Evolutionary conservation across 257 asterid species (phyloP).

Genomic region (Cordia subcordata): DNA sequence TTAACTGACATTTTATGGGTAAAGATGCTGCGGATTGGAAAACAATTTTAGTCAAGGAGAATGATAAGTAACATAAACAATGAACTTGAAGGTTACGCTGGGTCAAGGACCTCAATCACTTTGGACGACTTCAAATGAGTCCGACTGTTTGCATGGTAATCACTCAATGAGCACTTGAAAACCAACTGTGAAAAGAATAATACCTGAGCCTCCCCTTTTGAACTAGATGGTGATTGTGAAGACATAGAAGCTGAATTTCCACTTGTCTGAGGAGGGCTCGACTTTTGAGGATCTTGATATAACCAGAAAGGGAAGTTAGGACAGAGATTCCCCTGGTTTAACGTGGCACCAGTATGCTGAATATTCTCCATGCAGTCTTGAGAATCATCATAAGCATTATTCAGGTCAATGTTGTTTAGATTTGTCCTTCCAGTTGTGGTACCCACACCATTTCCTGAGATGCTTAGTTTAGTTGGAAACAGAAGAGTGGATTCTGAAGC

Average conservation of each 20-base stretch:
- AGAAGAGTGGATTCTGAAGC: constrained; percentile 31
- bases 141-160: background rate
- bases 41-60: no score
- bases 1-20: no score
- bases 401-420: constrained; percentile 65
- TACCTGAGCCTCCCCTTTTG: constrained; percentile 92
- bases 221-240: constrained; percentile 73
- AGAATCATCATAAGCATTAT: constrained; percentile 71
- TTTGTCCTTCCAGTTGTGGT: constrained; percentile 31
- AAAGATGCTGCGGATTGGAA: no score
- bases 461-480: constrained; percentile 31
- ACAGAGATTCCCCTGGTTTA: constrained; percentile 31
- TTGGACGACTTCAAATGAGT: background rate
- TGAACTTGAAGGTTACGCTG: no score
- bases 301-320: constrained; percentile 42
- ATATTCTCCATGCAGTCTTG: constrained; percentile 58
- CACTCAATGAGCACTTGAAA: constrained; percentile 2
- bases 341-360: constrained; percentile 30
- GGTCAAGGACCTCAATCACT: no score
- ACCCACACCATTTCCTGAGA: constrained; percentile 31
- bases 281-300: constrained; percentile 47
- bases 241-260: constrained; percentile 67
- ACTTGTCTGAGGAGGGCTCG: constrained; percentile 66
- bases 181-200: background rate
- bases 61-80: no score